Base-by-base conservation (phyloP, 2,329 filamentous ascomycete genomes). In the Pyricularia pennisetigena region DNA sequence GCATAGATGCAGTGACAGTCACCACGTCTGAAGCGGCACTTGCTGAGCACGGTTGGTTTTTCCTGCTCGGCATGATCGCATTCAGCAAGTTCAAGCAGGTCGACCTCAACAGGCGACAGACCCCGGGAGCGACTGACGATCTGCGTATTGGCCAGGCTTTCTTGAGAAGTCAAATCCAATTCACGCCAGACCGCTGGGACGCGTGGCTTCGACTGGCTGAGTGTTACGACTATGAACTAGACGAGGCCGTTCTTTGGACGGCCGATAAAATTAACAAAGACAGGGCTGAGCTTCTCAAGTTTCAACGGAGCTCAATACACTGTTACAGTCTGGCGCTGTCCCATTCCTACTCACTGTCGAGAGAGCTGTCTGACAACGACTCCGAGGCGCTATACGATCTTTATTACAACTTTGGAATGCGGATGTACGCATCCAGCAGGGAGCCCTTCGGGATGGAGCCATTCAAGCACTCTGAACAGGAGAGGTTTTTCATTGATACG, bases 201-300 rank as follows among this genome's bases (percentile, higher is more conserved):
- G 90, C 91, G 0, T 97, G 93, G 93, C 95, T 94, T 76, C 87
- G 92, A 14, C 84, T 97, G 28, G 93, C 90, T 0, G 93, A 97
- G 76, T 92, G 91, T 65, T 94, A 93, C 74, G 93, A 97, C 77
- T 90, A 92, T 66, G 93, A 96, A 73, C 81, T 97, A 16, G 93
- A 97, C 71, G 93, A 97, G 76, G 87, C 89, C 7, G 91, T 96
- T 5, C 86, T 94, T 5, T 97, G 93, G 93, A 91, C 90, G 24
- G 91, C 93, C 0, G 93, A 97, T 72, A 97, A 96, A 78, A 89
- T 97, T 79, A 97, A 97, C 78, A 94, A 91, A 75, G 90, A 90
- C 73, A 88, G 90, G 68, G 80, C 82, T 4, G 92, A 96, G 69
- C 79, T 97, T 63, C 85, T 93, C 28, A 88, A 87, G 67, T 86